Conservation (phyloP, 2,329 filamentous ascomycete species). For the Chaetothyriales sp. region DNA sequence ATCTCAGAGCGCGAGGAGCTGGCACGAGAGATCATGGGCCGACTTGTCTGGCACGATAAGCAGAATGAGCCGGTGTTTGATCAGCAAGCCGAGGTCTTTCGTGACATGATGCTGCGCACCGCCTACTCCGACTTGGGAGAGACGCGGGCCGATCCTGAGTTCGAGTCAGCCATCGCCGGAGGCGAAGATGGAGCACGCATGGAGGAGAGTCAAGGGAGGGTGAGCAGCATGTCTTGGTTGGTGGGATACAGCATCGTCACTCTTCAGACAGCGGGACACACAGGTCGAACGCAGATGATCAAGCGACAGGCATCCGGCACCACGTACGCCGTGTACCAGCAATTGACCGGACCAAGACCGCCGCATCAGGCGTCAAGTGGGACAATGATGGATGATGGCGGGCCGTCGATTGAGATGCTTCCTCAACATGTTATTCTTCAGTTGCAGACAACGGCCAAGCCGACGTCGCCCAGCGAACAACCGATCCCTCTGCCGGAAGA, state of each 20-base stretch:
- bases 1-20: slow-evolving; percentile 70
- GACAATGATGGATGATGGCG: slow-evolving; percentile 21
- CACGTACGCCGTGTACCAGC: slow-evolving; percentile 36
- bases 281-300: slow-evolving; percentile 36
- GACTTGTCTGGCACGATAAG: slow-evolving; percentile 62
- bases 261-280: slow-evolving; percentile 34
- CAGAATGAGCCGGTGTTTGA: slow-evolving; percentile 64
- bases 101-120: slow-evolving; percentile 88
- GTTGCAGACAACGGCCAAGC: slow-evolving; percentile 30
- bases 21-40: slow-evolving; percentile 80
- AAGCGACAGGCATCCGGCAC: slow-evolving; percentile 40
- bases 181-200: slow-evolving; percentile 19
- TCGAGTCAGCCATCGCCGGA: slow-evolving; percentile 12
- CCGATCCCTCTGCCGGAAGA: slow-evolving; percentile 64
- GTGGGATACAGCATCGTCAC: slow-evolving; percentile 40
- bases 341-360: slow-evolving; percentile 31
- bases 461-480: slow-evolving; percentile 39
- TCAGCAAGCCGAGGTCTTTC: slow-evolving; percentile 83
- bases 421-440: slow-evolving; percentile 35
- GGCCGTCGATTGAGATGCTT: slow-evolving; percentile 24
- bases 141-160: slow-evolving; percentile 24
- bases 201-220: slow-evolving; percentile 28
- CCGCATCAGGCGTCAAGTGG: slow-evolving; percentile 32
- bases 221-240: slow-evolving; percentile 36
- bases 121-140: slow-evolving; percentile 77